Base-by-base conservation (phyloP, 139 green algal genomes). In the Choricystis sp. region DNA sequence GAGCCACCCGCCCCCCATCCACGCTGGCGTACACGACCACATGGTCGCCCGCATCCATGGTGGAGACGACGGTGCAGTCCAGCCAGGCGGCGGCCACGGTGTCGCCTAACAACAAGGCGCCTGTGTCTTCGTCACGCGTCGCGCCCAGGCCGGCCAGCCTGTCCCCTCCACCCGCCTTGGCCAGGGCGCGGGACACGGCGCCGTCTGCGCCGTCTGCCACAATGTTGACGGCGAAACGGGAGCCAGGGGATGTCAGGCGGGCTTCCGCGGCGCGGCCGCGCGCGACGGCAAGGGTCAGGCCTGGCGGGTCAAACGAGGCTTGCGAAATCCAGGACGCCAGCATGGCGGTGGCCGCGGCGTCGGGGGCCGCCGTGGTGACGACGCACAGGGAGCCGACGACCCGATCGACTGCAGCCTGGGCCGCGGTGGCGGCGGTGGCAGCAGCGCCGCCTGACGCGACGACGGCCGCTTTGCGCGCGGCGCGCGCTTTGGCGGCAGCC, bases 341-440 rank as follows among this genome's bases (percentile, higher is more conserved):
- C 89, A 98, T 97, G 56, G 82, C 88, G 63, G 61, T 78, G 52
- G 75, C 57, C 9, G 85, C 86, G 49, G 95, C 89, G 31, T 85
- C 87, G 49, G 88, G 80, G 26, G 67, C 69, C 16, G 80, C 79
- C 0, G 89, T 92, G n/a, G n/a, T n/a, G 23, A 98, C 71, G 60
- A 95, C 88, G 65, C 82, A 92, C 30, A 98, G 81, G 4, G 85
- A 82, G 56, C 91, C 91, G 61, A 98, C 82, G 55, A 98, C 74
- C 4, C 91, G 77, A 14, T 87, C 91, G 66, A 94, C 78, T 0
- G 91, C 91, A 62, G 40, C 40, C 9, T 21, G 9, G 40, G 40
- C 40, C 40, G 40, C 9, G 40, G 9, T 52, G 40, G 40, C 21
- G 26, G 48, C 16, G 65, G 58, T 5, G 59, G 55, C 31, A 61